phyloP scores from a whole-genome alignment of 306 rosid species.

The Fragaria nilgerrensis region DNA sequence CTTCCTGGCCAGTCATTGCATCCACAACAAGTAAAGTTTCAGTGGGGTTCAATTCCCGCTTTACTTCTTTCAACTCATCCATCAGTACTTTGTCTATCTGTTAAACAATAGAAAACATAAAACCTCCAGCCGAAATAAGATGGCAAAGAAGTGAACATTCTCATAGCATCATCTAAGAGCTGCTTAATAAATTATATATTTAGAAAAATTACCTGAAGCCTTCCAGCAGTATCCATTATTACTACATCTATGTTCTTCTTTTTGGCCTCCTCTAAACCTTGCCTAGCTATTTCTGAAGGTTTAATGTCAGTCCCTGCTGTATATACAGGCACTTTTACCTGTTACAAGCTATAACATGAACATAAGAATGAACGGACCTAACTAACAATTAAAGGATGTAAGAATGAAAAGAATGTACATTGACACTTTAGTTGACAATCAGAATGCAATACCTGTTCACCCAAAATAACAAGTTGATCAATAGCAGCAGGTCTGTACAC shows the following conservation, averaged over 20 bases:
- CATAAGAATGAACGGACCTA: constrained; percentile 17
- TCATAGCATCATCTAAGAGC: not conserved
- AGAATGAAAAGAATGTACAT: constrained; percentile 9
- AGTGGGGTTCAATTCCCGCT: constrained; percentile 67
- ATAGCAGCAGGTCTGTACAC: constrained; percentile 99
- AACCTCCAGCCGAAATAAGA: not conserved
- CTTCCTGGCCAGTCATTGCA: constrained; percentile 99
- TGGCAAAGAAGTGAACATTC: constrained; percentile 11
- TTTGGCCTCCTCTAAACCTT: constrained; percentile 94
- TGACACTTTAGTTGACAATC: not conserved
- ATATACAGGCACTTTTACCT: constrained; percentile 93
- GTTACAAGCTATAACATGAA: constrained; percentile 48
- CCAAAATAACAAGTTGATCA: constrained; percentile 91
- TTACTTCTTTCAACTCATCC: constrained; percentile 97
- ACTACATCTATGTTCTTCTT: constrained; percentile 85
- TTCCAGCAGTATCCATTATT: constrained; percentile 95
- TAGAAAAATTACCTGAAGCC: constrained; percentile 78
- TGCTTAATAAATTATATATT: constrained; percentile 5
- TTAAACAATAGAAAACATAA: constrained; percentile 11
- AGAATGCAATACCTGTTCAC: constrained; percentile 69
- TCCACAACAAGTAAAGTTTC: constrained; percentile 97
- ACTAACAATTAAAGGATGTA: constrained; percentile 10
- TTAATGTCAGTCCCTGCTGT: constrained; percentile 85
- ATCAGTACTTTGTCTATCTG: constrained; percentile 96
- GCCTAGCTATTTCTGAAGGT: constrained; percentile 82